Conservation (phyloP, 495 filamentous ascomycete species). For the Trichoderma parareesei region DNA sequence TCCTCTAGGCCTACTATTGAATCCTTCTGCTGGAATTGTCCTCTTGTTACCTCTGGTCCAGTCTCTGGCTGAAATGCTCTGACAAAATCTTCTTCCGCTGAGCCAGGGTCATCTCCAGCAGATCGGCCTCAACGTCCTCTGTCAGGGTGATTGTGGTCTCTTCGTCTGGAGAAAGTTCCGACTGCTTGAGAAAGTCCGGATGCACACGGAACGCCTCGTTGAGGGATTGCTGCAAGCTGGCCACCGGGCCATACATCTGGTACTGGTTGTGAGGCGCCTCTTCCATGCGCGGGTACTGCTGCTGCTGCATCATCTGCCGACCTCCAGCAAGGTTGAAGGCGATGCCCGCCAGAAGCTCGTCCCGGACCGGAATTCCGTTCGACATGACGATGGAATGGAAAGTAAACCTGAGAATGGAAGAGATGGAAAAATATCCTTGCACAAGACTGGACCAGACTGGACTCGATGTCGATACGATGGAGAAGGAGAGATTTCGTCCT, state of each 20-base stretch:
- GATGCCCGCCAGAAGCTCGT: neutral
- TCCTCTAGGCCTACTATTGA: no score
- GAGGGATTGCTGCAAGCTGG: neutral
- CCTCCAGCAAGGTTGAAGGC: neutral
- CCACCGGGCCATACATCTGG: neutral
- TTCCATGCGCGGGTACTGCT: neutral
- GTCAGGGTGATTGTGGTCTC: neutral
- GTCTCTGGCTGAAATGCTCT: neutral
- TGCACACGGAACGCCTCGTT: neutral
- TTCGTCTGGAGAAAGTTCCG: neutral
- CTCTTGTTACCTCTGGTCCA: neutral
- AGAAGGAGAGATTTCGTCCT: neutral
- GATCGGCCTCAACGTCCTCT: neutral
- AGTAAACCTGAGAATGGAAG: no score
- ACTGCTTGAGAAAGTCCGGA: neutral
- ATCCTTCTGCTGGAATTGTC: no score
- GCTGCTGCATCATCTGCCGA: neutral
- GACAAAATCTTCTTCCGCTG: neutral
- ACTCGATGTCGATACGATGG: neutral
- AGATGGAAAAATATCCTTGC: neutral
- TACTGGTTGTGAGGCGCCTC: neutral
- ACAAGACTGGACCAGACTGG: neutral
- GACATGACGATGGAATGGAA: no score
- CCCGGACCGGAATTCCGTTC: neutral
- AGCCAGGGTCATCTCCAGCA: neutral